A percentile compares a stretch with the other conserved stretches of the same genome.
Evolutionary conservation across 179 eudicot genomes (phyloP).

Genomic region (Nepenthes alata): DNA sequence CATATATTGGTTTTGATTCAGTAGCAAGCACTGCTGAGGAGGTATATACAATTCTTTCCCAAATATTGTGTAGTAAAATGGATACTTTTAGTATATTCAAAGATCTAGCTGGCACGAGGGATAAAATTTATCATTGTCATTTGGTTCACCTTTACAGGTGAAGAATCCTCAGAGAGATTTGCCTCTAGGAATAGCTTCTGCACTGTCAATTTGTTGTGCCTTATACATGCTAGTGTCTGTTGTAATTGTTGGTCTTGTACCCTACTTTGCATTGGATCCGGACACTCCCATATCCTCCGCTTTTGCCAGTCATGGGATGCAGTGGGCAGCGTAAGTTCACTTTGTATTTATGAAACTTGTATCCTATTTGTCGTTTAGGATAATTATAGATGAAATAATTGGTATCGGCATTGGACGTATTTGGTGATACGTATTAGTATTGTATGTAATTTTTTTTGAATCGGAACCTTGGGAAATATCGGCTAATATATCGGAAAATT

Average conservation of each 20-base stretch:
- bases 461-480: too few species aligned
- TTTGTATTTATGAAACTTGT: slow-evolving; percentile 6
- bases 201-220: slow-evolving; percentile 70
- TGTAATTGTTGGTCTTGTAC: slow-evolving; percentile 85
- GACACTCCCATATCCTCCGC: slow-evolving; percentile 98
- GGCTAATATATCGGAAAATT: too few species aligned
- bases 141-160: slow-evolving; percentile 36
- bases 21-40: slow-evolving; percentile 98
- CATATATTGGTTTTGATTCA: slow-evolving; percentile 88
- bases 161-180: slow-evolving; percentile 83
- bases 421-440: too few species aligned
- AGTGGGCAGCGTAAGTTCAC: slow-evolving; percentile 90
- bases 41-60: slow-evolving; percentile 21
- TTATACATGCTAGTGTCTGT: slow-evolving; percentile 81
- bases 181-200: slow-evolving; percentile 79
- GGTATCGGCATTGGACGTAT: too few species aligned
- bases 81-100: too few species aligned
- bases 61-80: not conserved
- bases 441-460: too few species aligned
- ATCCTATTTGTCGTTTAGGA: not conserved
- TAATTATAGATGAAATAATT: too few species aligned
- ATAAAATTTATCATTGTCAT: not conserved
- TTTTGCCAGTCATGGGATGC: slow-evolving; percentile 66
- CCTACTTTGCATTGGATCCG: slow-evolving; percentile 87
- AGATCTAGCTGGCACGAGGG: not conserved